A percentile compares a stretch with the other conserved stretches of the same genome.
Evolutionary conservation across 225 moss, liverwort and hornwort species (phyloP).

Genomic region (Takakia lepidozioides): DNA sequence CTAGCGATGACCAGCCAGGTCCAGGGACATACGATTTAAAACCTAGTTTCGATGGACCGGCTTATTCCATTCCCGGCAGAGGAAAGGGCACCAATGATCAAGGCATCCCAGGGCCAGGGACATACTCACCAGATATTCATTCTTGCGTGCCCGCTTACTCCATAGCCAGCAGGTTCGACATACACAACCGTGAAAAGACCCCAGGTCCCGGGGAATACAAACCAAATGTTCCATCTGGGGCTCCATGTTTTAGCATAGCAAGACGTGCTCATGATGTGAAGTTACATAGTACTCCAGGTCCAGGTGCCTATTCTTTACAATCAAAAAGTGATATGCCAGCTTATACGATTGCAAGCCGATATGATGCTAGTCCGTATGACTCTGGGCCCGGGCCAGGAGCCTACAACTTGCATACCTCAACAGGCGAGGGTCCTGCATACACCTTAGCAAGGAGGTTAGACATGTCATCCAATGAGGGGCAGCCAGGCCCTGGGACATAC

Average conservation of each 20-base stretch:
- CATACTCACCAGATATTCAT: conserved; percentile 16
- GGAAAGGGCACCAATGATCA: not conserved
- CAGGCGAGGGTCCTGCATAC: conserved; percentile 29
- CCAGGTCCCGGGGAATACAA: conserved; percentile 25
- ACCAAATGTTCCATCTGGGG: conserved; percentile 11
- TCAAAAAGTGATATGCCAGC: conserved; percentile 32
- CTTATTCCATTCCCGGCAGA: conserved; percentile 16
- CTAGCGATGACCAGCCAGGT: conserved; percentile 17
- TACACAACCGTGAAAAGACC: conserved; percentile 4
- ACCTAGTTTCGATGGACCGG: conserved; percentile 2
- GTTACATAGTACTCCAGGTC: conserved; percentile 10
- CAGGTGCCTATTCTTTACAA: conserved; percentile 6
- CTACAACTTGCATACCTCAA: conserved; percentile 13
- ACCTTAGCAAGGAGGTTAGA: conserved; percentile 21
- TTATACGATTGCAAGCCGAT: conserved; percentile 27
- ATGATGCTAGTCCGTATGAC: conserved; percentile 13
- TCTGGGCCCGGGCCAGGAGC: conserved; percentile 37
- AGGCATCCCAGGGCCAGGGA: conserved; percentile 26
- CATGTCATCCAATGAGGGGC: conserved; percentile 7
- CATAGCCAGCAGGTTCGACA: conserved; percentile 7
- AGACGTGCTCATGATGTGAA: conserved; percentile 1
- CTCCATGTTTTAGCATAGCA: conserved; percentile 16
- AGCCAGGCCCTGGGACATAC: conserved; percentile 24
- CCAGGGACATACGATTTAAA: conserved; percentile 21
- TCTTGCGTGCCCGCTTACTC: conserved; percentile 22